A percentile compares a stretch with the other conserved stretches of the same genome.
phyloP scores from a whole-genome alignment of 495 filamentous ascomycete genomes.

The Cairneyella variabilis region DNA sequence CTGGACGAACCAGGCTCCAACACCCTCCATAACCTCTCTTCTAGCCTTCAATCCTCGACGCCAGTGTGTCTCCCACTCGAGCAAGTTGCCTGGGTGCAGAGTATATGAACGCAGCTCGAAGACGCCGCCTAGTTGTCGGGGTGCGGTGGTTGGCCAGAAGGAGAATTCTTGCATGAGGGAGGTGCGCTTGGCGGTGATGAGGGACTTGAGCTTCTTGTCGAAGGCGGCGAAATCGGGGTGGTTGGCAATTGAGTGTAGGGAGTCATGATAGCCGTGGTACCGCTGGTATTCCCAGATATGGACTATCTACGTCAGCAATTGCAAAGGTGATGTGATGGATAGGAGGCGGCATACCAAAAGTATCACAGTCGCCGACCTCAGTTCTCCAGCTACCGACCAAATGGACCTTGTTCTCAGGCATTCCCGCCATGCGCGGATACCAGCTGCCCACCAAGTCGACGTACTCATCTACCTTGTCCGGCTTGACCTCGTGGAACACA shows the following conservation, averaged over 20 bases:
- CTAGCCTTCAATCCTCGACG: constrained; percentile 85
- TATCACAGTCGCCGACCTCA: constrained; percentile 96
- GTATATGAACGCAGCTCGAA: constrained; percentile 98
- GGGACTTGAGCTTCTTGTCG: constrained; percentile 70
- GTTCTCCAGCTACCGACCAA: constrained; percentile 98
- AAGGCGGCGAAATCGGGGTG: constrained; percentile 81
- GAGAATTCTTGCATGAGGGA: constrained; percentile 99
- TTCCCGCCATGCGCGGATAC: constrained; percentile 83
- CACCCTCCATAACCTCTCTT: constrained; percentile 95
- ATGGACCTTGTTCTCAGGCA: constrained; percentile 85
- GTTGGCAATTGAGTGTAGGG: constrained; percentile 73
- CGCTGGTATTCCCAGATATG: constrained; percentile 99
- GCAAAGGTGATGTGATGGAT: background rate
- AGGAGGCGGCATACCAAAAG: constrained; percentile 67
- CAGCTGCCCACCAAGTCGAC: constrained; percentile 84
- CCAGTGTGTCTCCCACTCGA: constrained; percentile 99
- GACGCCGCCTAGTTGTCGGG: constrained; percentile 82
- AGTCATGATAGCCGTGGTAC: constrained; percentile 93
- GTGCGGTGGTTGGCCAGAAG: constrained; percentile 96
- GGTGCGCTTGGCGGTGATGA: constrained; percentile 78
- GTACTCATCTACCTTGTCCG: constrained; percentile 94
- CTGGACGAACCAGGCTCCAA: constrained; percentile 98
- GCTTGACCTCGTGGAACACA: constrained; percentile 94
- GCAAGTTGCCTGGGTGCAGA: constrained; percentile 86
- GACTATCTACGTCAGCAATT: constrained; percentile 44